Percentiles rank a stretch among this genome's conserved stretches.
These are phyloP conservation scores for Farysia itapuensis DNA, from an alignment of 1,284 basidiomycete genomes.

Conservation along the genomic window DNA sequence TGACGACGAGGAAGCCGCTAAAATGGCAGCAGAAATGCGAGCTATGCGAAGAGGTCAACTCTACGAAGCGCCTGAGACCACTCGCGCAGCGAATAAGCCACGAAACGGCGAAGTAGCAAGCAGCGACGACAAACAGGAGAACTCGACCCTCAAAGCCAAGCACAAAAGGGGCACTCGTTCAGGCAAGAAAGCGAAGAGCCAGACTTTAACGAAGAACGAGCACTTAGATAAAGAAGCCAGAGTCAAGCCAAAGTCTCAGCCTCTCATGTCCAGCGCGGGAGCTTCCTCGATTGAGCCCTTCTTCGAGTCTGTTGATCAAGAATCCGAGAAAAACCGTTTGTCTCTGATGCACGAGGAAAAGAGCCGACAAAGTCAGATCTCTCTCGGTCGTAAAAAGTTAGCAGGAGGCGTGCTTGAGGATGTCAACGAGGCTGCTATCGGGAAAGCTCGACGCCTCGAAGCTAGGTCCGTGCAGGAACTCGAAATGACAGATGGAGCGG, in stretches of 20 bases:
- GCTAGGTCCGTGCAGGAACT: too few relatives aligned
- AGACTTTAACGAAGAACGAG: not conserved
- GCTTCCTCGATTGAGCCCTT: slow-evolving; percentile 4
- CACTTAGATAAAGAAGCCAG: not conserved
- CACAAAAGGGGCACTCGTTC: slow-evolving; percentile 22
- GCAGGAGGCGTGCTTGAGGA: slow-evolving; percentile 33
- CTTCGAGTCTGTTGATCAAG: slow-evolving; percentile 29
- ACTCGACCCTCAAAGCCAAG: slow-evolving; percentile 1
- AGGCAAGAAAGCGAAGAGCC: slow-evolving; percentile 9
- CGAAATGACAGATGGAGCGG: too few relatives aligned
- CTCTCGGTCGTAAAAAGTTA: slow-evolving; percentile 21
- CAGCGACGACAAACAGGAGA: not conserved
- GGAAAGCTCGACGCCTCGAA: too few relatives aligned
- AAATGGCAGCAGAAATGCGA: slow-evolving; percentile 24
- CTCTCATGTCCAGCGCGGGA: not conserved
- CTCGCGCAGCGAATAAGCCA: not conserved
- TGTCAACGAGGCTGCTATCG: too few relatives aligned
- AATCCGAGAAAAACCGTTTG: slow-evolving; percentile 15
- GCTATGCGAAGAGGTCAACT: slow-evolving; percentile 8
- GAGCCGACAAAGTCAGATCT: slow-evolving; percentile 27
- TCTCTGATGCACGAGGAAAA: slow-evolving; percentile 27
- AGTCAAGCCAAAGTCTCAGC: too few relatives aligned
- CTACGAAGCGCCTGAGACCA: not conserved
- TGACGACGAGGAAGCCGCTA: slow-evolving; percentile 21
- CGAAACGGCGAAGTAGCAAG: too few relatives aligned